These are phyloP conservation scores for Fusarium abutilonis DNA, from an alignment of 2,329 filamentous ascomycete genomes.

Conservation along the genomic window DNA sequence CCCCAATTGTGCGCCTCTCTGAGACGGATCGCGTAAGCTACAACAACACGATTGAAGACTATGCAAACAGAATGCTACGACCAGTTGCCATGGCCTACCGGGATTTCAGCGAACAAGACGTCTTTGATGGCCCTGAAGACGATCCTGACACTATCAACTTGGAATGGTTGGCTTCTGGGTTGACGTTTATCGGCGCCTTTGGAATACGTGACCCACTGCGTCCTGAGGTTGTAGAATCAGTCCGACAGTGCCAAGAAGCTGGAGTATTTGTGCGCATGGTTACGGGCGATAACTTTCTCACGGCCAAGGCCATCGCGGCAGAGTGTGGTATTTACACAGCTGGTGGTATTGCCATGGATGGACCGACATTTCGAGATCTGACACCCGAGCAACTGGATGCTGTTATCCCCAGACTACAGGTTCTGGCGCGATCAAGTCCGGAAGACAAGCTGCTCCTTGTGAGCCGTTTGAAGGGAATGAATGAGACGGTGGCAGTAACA, in stretches of 20 bases:
- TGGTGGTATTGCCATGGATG: slow-evolving; percentile 73
- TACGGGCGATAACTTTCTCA: slow-evolving; percentile 63
- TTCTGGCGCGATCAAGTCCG: slow-evolving; percentile 67
- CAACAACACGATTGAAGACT: slow-evolving; percentile 54
- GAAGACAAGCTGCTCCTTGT: slow-evolving; percentile 69
- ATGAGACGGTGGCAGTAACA: slow-evolving; percentile 70
- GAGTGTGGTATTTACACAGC: slow-evolving; percentile 72
- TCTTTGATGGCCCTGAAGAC: slow-evolving; percentile 60
- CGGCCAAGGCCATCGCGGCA: slow-evolving; percentile 70
- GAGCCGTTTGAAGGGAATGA: slow-evolving; percentile 61
- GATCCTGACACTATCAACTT: slow-evolving; percentile 50
- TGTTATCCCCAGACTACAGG: slow-evolving; percentile 59
- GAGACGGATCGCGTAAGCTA: slow-evolving; percentile 49
- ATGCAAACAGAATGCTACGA: slow-evolving; percentile 75
- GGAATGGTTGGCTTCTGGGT: slow-evolving; percentile 61
- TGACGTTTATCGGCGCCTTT: slow-evolving; percentile 76
- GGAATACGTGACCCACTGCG: slow-evolving; percentile 73
- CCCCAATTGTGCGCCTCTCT: slow-evolving; percentile 45
- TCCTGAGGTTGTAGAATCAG: slow-evolving; percentile 67
- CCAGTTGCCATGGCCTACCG: slow-evolving; percentile 80
- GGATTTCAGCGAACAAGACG: slow-evolving; percentile 76
- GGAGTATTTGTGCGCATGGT: slow-evolving; percentile 71
- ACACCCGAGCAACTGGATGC: slow-evolving; percentile 62
- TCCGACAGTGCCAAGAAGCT: slow-evolving; percentile 67
- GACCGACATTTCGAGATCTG: slow-evolving; percentile 68